Percentiles rank a stretch among this genome's conserved stretches.
These are phyloP conservation scores for Pythium diclinum DNA, from an alignment of 352 stramenopile genomes.

Conservation along the genomic window DNA sequence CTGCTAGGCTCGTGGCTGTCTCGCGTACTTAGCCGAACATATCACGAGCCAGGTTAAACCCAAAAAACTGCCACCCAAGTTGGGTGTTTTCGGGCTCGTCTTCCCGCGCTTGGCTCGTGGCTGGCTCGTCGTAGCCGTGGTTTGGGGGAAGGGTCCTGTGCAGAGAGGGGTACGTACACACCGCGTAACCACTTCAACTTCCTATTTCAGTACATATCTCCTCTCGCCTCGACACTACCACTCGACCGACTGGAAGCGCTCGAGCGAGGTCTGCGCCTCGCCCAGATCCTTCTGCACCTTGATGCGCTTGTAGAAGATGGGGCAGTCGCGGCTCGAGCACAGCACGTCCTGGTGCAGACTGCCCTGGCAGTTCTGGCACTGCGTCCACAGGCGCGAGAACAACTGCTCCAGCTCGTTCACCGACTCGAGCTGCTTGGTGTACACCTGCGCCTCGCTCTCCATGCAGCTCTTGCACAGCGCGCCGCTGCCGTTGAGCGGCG, in stretches of 20 bases:
- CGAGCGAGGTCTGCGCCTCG: constrained; percentile 91
- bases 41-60: too few relatives aligned
- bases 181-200: neutral
- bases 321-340: constrained; percentile 98
- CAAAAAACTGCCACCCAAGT: too few relatives aligned
- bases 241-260: constrained; percentile 92
- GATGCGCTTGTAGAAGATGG: constrained; percentile 99
- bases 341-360: constrained; percentile 94
- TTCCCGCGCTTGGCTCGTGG: too few relatives aligned
- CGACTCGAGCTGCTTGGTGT: constrained; percentile 91
- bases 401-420: constrained; percentile 93
- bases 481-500: constrained; percentile 84
- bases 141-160: too few relatives aligned
- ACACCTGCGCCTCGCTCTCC: constrained; percentile 93
- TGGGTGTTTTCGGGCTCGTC: too few relatives aligned
- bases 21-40: too few relatives aligned
- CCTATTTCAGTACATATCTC: constrained; percentile 2
- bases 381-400: constrained; percentile 96
- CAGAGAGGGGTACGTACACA: neutral
- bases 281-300: constrained; percentile 99
- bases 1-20: too few relatives aligned
- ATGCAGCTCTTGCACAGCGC: constrained; percentile 94
- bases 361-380: constrained; percentile 98
- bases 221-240: constrained; percentile 38
- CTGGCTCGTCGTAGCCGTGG: too few relatives aligned